A percentile compares a stretch with the other conserved stretches of the same genome.
These are phyloP conservation scores for Leccinum longicurvipes DNA, from an alignment of 768 basidiomycete genomes.

Conservation along the genomic window DNA sequence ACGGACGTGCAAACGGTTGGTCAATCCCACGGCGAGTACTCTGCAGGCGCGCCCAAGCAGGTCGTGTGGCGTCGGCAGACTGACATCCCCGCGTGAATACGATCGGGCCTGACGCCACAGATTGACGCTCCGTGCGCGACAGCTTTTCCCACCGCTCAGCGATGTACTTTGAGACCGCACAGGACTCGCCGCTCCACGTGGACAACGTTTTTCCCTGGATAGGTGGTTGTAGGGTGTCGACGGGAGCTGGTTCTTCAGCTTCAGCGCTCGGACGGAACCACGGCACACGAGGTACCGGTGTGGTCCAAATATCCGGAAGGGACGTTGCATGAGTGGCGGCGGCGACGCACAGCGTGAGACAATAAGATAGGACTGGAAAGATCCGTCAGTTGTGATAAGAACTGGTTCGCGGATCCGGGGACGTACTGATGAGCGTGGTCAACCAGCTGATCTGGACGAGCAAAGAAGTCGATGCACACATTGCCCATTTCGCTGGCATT, in stretches of 20 bases:
- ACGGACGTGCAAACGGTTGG: slow-evolving; percentile 48
- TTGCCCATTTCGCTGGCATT: slow-evolving; percentile 36
- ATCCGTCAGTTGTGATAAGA: neutral
- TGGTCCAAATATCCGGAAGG: slow-evolving; percentile 50
- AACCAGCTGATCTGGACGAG: slow-evolving; percentile 50
- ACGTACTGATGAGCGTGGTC: slow-evolving; percentile 44
- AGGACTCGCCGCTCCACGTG: slow-evolving; percentile 14
- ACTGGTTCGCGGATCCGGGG: neutral
- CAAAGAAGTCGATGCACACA: slow-evolving; percentile 48
- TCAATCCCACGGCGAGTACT: slow-evolving; percentile 53
- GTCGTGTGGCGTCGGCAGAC: slow-evolving; percentile 31
- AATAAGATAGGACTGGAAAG: slow-evolving; percentile 49
- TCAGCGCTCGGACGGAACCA: slow-evolving; percentile 48
- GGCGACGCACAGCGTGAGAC: slow-evolving; percentile 48
- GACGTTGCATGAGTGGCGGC: slow-evolving; percentile 42
- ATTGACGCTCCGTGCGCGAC: slow-evolving; percentile 22
- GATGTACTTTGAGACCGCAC: slow-evolving; percentile 28
- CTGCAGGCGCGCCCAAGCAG: slow-evolving; percentile 48
- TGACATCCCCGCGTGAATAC: slow-evolving; percentile 16
- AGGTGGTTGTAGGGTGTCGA: slow-evolving; percentile 2
- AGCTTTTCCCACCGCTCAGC: slow-evolving; percentile 30
- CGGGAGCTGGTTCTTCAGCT: neutral
- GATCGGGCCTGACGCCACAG: slow-evolving; percentile 13
- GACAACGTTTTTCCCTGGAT: slow-evolving; percentile 4
- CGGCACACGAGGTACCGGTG: slow-evolving; percentile 47